phyloP scores from a whole-genome alignment of 2,329 filamentous ascomycete genomes.

The Aspergillus sp. region DNA sequence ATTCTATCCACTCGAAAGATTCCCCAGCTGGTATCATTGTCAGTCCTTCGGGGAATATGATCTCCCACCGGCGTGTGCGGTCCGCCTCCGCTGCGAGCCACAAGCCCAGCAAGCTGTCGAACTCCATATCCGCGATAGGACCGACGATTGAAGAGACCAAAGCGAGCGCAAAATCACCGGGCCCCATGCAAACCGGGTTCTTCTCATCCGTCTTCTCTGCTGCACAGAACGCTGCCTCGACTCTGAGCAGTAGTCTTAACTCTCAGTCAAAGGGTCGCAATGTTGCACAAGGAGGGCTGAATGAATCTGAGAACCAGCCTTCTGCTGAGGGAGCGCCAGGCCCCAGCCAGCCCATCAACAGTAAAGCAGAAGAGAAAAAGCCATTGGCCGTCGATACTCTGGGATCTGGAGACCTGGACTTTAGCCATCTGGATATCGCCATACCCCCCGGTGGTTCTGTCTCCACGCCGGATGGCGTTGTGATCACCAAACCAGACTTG shows the following conservation, averaged over 20 bases:
- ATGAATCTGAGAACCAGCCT: slow-evolving; percentile 33
- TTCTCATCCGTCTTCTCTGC: slow-evolving; percentile 92
- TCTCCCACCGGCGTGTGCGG: slow-evolving; percentile 67
- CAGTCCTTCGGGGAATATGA: slow-evolving; percentile 70
- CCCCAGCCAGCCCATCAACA: slow-evolving; percentile 23
- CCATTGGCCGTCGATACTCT: slow-evolving; percentile 84
- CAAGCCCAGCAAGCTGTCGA: slow-evolving; percentile 85
- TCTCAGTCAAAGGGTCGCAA: slow-evolving; percentile 52
- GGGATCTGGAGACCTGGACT: slow-evolving; percentile 82
- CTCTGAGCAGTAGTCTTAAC: slow-evolving; percentile 66
- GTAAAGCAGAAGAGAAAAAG: slow-evolving; percentile 54
- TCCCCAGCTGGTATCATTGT: slow-evolving; percentile 54
- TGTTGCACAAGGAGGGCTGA: slow-evolving; percentile 32
- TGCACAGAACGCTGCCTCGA: slow-evolving; percentile 87
- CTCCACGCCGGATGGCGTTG: slow-evolving; percentile 41
- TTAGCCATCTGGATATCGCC: slow-evolving; percentile 81
- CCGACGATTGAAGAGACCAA: slow-evolving; percentile 70
- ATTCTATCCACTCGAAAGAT: slow-evolving; percentile 36
- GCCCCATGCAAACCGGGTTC: slow-evolving; percentile 66
- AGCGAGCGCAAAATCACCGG: slow-evolving; percentile 55
- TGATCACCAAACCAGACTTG: slow-evolving; percentile 39
- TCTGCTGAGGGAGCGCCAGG: slow-evolving; percentile 32
- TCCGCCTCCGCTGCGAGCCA: slow-evolving; percentile 56
- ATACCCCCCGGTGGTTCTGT: slow-evolving; percentile 36
- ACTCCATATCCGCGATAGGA: slow-evolving; percentile 68